A percentile compares a stretch with the other conserved stretches of the same genome.
Evolutionary conservation across 768 basidiomycete genomes (phyloP).

Genomic region (Botryobasidium botryosum): DNA sequence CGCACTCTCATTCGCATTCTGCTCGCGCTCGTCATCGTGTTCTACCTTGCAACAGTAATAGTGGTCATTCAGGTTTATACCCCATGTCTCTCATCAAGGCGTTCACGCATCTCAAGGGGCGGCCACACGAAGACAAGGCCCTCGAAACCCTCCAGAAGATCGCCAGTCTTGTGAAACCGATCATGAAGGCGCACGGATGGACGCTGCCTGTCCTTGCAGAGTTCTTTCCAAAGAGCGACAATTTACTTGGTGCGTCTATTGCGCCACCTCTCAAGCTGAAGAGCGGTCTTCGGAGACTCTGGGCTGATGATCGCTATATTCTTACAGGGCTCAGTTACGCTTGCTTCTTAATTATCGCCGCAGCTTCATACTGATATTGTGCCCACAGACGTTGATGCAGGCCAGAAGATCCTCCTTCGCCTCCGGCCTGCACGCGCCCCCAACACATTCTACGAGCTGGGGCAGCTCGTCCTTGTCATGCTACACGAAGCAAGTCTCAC

Average conservation of each 20-base stretch:
- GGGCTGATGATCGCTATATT: not conserved
- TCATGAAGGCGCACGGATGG: constrained; percentile 81
- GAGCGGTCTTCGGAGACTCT: not conserved
- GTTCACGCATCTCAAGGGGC: constrained; percentile 53
- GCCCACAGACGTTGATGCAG: constrained; percentile 52
- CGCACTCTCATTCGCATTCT: too few species aligned
- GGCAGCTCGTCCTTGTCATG: constrained; percentile 68
- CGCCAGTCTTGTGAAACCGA: constrained; percentile 75
- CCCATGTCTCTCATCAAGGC: constrained; percentile 31
- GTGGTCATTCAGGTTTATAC: too few species aligned
- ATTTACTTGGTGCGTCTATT: constrained; percentile 44
- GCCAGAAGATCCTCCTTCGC: constrained; percentile 68
- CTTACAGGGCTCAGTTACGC: not conserved
- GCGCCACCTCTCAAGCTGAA: not conserved
- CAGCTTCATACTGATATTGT: not conserved
- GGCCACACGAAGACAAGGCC: constrained; percentile 50
- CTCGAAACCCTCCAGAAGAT: constrained; percentile 48
- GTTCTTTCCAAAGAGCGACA: constrained; percentile 64
- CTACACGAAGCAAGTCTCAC: constrained; percentile 55
- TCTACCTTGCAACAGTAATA: too few species aligned
- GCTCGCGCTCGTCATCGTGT: too few species aligned
- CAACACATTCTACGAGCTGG: constrained; percentile 57
- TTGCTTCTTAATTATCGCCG: not conserved
- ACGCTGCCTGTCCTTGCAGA: constrained; percentile 62
- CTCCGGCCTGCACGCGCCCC: constrained; percentile 53